Evolutionary conservation across 2,329 filamentous ascomycete genomes (phyloP).

Genomic region (Plenodomus tracheiphilus): DNA sequence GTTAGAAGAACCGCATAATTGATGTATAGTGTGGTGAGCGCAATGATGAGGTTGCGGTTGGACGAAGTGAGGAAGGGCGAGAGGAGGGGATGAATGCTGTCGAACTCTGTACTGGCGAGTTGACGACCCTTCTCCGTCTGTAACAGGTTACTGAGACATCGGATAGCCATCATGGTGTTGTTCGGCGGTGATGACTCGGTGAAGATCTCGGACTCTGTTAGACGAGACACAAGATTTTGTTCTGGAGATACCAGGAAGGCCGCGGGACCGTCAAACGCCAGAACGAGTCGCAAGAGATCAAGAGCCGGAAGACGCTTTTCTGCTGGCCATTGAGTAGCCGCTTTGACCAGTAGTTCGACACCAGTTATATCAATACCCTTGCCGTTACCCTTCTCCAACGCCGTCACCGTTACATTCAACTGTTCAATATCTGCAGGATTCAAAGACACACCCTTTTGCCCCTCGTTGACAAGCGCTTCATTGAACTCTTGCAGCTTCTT

Average conservation of each 20-base stretch:
- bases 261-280: constrained; percentile 68
- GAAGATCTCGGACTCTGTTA: constrained; percentile 63
- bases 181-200: constrained; percentile 67
- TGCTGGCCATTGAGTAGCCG: constrained; percentile 79
- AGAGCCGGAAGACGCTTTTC: constrained; percentile 79
- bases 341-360: constrained; percentile 68
- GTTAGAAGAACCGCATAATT: constrained; percentile 78
- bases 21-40: constrained; percentile 78
- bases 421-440: constrained; percentile 71
- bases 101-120: constrained; percentile 59
- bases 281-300: constrained; percentile 83
- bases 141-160: constrained; percentile 83
- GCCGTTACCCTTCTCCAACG: constrained; percentile 60
- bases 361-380: constrained; percentile 52
- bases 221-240: constrained; percentile 61
- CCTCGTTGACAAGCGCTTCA: constrained; percentile 68
- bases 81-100: constrained; percentile 65
- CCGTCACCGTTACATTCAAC: constrained; percentile 63
- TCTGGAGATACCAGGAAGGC: constrained; percentile 58
- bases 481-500: constrained; percentile 80
- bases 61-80: constrained; percentile 58
- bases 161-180: constrained; percentile 83
- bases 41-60: constrained; percentile 82
- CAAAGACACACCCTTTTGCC: constrained; percentile 72
- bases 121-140: constrained; percentile 70